A percentile compares a stretch with the other conserved stretches of the same genome.
phyloP scores from a whole-genome alignment of 2,329 filamentous ascomycete species.

The Septoria petroselini region DNA sequence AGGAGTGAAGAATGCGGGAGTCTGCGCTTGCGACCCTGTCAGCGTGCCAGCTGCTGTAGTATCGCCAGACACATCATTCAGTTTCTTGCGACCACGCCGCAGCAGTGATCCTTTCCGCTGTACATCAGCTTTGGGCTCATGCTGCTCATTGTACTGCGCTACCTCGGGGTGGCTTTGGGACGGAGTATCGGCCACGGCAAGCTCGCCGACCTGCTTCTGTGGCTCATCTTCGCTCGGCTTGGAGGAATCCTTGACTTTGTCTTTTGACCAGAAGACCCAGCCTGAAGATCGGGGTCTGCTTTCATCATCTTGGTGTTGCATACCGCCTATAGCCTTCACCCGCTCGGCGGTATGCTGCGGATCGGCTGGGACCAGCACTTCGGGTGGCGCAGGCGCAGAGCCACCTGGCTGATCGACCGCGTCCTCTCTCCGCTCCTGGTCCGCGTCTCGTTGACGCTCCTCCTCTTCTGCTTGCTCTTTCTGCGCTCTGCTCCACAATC shows the following conservation, averaged over 20 bases:
- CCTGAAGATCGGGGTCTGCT: conserved; percentile 53
- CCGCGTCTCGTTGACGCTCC: conserved; percentile 24
- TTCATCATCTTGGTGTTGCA: conserved; percentile 12
- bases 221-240: conserved; percentile 56
- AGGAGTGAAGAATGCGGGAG: conserved; percentile 20
- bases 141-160: conserved; percentile 48
- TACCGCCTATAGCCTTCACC: conserved; percentile 2
- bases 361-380: conserved; percentile 17
- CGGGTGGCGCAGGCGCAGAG: conserved; percentile 17
- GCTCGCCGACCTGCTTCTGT: conserved; percentile 53
- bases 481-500: conserved; percentile 49
- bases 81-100: conserved; percentile 26
- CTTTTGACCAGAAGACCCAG: conserved; percentile 78
- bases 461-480: conserved; percentile 39
- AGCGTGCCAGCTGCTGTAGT: conserved; percentile 28
- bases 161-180: conserved; percentile 51
- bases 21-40: conserved; percentile 22
- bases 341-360: conserved; percentile 12
- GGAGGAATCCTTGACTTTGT: conserved; percentile 43
- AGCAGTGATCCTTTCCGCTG: conserved; percentile 29
- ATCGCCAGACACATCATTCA: conserved; percentile 25
- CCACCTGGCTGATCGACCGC: conserved; percentile 22
- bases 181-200: conserved; percentile 51
- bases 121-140: conserved; percentile 19
- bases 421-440: neutral